Conservation (phyloP, 1,284 basidiomycete species). For the Meripilus lineatus region DNA sequence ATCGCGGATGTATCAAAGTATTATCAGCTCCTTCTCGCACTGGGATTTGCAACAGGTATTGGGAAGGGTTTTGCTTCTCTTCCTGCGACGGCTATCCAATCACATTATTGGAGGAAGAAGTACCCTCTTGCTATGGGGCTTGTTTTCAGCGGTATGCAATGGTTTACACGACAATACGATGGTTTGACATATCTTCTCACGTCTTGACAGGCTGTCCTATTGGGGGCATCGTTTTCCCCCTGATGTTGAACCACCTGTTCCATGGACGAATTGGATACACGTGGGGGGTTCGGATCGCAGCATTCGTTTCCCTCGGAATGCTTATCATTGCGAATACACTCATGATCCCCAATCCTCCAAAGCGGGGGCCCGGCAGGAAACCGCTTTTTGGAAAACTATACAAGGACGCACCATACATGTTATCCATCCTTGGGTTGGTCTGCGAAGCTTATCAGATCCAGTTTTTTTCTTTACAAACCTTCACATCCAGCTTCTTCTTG, state of each 20-base stretch:
- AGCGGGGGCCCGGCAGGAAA: not conserved
- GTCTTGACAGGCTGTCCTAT: constrained; percentile 15
- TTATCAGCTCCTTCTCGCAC: constrained; percentile 19
- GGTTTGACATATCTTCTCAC: not conserved
- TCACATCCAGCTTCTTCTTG: not conserved
- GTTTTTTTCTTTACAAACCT: not conserved
- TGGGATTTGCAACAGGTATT: constrained; percentile 39
- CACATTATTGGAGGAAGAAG: constrained; percentile 15
- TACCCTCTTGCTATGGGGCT: constrained; percentile 13
- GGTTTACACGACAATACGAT: not conserved
- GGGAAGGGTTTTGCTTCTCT: constrained; percentile 37
- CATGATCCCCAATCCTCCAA: constrained; percentile 5
- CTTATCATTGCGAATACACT: constrained; percentile 6
- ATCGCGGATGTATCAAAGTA: constrained; percentile 15
- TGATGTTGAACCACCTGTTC: constrained; percentile 22
- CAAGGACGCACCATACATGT: constrained; percentile 2
- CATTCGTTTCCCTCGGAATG: constrained; percentile 4
- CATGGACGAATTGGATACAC: constrained; percentile 11
- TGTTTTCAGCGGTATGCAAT: constrained; percentile 26
- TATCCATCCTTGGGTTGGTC: not conserved
- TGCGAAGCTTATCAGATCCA: not conserved
- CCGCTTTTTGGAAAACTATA: not conserved
- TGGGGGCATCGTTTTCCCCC: constrained; percentile 21
- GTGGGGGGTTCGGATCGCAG: constrained; percentile 8
- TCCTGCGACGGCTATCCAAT: no score